Evolutionary conservation across 1,139 yeast genomes (phyloP).

Genomic region (Groenewaldozyma sp.): DNA sequence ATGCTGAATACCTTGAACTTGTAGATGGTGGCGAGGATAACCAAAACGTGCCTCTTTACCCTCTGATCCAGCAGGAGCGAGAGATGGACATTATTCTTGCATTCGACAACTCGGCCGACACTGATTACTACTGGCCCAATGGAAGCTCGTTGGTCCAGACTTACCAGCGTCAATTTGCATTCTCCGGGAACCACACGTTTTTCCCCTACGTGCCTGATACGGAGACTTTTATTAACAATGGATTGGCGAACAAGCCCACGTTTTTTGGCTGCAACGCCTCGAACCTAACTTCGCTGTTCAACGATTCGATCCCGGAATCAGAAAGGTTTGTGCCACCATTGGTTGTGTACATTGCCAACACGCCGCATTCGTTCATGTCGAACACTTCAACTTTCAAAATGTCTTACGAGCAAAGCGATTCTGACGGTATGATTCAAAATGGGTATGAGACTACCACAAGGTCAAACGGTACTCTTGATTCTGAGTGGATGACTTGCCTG

Average conservation of each 20-base stretch:
- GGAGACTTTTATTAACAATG: conserved; percentile 44
- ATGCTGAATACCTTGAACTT: conserved; percentile 43
- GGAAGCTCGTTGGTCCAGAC: conserved; percentile 60
- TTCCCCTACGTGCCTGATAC: conserved; percentile 64
- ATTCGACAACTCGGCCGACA: conserved; percentile 82
- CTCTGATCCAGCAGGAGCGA: conserved; percentile 64
- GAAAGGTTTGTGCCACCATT: conserved; percentile 50
- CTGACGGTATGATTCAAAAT: conserved; percentile 56
- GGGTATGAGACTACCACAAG: conserved; percentile 76
- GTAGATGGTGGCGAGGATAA: conserved; percentile 87
- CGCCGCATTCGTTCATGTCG: conserved; percentile 56
- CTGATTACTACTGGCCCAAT: conserved; percentile 42
- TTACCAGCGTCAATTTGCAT: conserved; percentile 58
- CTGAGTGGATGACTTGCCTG: conserved; percentile 70
- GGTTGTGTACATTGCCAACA: conserved; percentile 70
- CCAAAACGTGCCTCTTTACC: conserved; percentile 72
- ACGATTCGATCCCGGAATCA: conserved; percentile 17
- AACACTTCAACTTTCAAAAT: conserved; percentile 71
- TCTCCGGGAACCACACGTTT: conserved; percentile 61
- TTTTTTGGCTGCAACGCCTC: conserved; percentile 81
- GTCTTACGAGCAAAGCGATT: conserved; percentile 53
- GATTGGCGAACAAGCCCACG: conserved; percentile 41
- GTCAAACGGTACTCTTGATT: conserved; percentile 61
- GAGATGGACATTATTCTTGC: conserved; percentile 71
- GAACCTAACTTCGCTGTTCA: conserved; percentile 41